Conservation (phyloP, 129 eudicot species). For the Logfia minima region DNA sequence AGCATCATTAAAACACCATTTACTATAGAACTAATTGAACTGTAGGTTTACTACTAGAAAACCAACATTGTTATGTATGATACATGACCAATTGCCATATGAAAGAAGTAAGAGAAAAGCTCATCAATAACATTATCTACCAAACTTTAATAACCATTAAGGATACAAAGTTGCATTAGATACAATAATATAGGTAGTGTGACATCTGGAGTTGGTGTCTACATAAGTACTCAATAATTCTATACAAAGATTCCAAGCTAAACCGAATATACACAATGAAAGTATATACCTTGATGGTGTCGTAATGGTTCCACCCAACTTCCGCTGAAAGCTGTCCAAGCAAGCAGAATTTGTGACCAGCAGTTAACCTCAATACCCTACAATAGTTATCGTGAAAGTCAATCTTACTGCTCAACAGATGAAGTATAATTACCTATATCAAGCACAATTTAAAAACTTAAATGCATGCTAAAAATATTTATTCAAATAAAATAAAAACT, state of each 20-base stretch:
- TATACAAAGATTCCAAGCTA: background rate
- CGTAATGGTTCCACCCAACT: constrained; percentile 92
- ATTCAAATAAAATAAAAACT: constrained; percentile 13
- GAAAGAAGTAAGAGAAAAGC: too few relatives aligned
- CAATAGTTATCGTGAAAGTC: background rate
- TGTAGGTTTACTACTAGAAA: background rate
- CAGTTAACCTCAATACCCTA: constrained; percentile 91
- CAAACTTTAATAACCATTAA: background rate
- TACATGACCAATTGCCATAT: too few relatives aligned
- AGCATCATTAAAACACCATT: background rate
- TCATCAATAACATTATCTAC: too few relatives aligned
- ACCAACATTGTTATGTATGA: background rate
- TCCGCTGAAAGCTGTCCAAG: constrained; percentile 79
- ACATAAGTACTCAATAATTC: too few relatives aligned
- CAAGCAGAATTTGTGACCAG: constrained; percentile 88
- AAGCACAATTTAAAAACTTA: background rate
- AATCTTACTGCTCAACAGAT: background rate
- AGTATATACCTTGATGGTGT: constrained; percentile 64
- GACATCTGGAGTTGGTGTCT: background rate
- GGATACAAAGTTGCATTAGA: background rate
- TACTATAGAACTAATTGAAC: background rate
- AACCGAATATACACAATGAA: background rate
- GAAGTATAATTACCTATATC: background rate
- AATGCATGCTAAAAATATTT: background rate
- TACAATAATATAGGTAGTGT: background rate